These are phyloP conservation scores for Lepidium didymum DNA, from an alignment of 345 rosid species.

Conservation along the genomic window DNA sequence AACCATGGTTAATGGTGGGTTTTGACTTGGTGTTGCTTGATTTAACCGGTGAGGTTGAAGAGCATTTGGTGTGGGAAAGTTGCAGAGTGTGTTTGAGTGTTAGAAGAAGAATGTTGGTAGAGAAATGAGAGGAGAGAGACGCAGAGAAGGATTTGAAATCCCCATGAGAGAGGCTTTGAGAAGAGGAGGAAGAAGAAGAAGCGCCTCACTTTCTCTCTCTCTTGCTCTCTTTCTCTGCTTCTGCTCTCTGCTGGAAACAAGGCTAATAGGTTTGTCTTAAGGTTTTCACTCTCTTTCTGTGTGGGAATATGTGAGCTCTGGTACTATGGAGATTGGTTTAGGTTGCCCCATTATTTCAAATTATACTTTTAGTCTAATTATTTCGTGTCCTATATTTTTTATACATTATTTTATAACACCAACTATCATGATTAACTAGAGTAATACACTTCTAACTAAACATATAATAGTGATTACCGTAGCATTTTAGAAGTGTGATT, in stretches of 20 bases:
- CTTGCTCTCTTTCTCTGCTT: constrained; percentile 7
- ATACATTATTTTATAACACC: too few relatives aligned
- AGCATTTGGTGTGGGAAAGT: not conserved
- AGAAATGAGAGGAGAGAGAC: constrained; percentile 13
- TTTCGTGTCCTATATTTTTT: too few relatives aligned
- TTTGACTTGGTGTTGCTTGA: not conserved
- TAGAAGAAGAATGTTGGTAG: constrained; percentile 25
- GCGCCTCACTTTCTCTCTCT: not conserved
- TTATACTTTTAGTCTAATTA: too few relatives aligned
- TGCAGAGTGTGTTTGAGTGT: not conserved
- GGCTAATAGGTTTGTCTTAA: constrained; percentile 2
- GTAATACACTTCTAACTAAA: too few relatives aligned
- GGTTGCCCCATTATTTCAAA: too few relatives aligned
- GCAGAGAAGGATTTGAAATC: constrained; percentile 12
- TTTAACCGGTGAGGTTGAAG: not conserved
- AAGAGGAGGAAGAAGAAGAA: not conserved
- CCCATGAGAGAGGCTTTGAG: constrained; percentile 9
- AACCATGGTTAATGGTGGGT: constrained; percentile 37
- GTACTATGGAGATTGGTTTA: not conserved
- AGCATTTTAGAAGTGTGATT: too few relatives aligned
- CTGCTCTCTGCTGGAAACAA: constrained; percentile 7
- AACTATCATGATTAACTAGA: too few relatives aligned
- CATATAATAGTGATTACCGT: too few relatives aligned
- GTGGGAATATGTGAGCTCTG: not conserved
- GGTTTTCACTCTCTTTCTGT: not conserved